phyloP scores from a whole-genome alignment of 2,329 filamentous ascomycete genomes.

The Cladobotryum mycophilum region DNA sequence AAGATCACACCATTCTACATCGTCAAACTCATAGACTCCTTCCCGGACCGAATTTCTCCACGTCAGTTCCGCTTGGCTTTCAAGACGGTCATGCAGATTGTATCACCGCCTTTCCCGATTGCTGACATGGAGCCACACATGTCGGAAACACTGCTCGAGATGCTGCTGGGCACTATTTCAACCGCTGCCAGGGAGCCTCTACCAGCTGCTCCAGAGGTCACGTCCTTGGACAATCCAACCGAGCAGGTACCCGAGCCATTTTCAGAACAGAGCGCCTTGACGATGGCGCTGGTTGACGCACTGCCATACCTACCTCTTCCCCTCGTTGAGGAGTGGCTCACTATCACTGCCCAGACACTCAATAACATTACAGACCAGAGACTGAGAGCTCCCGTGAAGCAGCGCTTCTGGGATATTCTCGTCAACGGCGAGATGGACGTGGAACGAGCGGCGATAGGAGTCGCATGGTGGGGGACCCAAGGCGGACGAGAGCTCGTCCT shows the following conservation, averaged over 20 bases:
- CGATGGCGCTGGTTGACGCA: constrained; percentile 72
- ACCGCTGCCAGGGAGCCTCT: constrained; percentile 41
- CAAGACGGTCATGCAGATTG: constrained; percentile 75
- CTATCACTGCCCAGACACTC: constrained; percentile 61
- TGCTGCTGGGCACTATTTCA: constrained; percentile 57
- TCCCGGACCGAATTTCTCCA: constrained; percentile 70
- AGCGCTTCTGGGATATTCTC: constrained; percentile 73
- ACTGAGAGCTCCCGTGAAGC: constrained; percentile 59
- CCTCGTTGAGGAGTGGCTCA: constrained; percentile 75
- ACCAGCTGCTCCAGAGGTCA: constrained; percentile 32
- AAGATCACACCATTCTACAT: constrained; percentile 77
- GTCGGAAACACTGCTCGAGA: constrained; percentile 74
- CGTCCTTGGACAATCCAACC: constrained; percentile 24
- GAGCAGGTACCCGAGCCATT: constrained; percentile 30
- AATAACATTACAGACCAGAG: constrained; percentile 54
- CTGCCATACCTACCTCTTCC: constrained; percentile 65
- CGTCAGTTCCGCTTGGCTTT: constrained; percentile 87
- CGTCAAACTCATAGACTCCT: constrained; percentile 71
- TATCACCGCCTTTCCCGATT: constrained; percentile 71
- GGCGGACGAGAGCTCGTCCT: constrained; percentile 49
- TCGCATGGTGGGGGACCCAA: constrained; percentile 74
- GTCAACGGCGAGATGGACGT: constrained; percentile 83
- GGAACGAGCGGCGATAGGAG: constrained; percentile 69
- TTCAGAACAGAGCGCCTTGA: constrained; percentile 75
- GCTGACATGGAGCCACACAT: constrained; percentile 67